Conservation (phyloP, 2,329 filamentous ascomycete species). For the Acarospora socialis region DNA sequence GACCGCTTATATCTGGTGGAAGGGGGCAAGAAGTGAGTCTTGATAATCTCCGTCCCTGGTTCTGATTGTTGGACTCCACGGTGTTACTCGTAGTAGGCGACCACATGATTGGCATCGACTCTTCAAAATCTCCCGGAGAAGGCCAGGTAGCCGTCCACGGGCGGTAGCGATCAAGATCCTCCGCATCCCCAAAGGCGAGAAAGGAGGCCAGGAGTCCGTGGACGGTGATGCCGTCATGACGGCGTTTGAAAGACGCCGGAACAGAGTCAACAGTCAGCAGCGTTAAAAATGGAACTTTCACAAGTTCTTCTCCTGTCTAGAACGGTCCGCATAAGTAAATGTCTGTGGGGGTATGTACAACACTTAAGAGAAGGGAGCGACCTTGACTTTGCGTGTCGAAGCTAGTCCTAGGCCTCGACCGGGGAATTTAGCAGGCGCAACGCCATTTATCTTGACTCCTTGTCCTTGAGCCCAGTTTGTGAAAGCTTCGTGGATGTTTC, state of each 20-base stretch:
- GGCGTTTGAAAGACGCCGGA: conserved; percentile 40
- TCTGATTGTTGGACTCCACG: conserved; percentile 21
- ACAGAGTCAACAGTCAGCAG: conserved; percentile 53
- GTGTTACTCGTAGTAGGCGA: conserved; percentile 27
- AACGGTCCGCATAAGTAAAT: conserved; percentile 5
- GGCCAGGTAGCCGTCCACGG: conserved; percentile 58
- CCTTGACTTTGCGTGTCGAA: conserved; percentile 51
- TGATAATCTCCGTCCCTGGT: conserved; percentile 8
- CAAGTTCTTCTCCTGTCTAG: conserved; percentile 45
- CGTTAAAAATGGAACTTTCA: conserved; percentile 48
- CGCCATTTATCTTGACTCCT: conserved; percentile 53
- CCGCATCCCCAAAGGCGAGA: conserved; percentile 38
- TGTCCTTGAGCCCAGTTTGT: conserved; percentile 51
- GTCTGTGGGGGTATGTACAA: conserved; percentile 2
- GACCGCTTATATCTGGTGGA: conserved; percentile 15
- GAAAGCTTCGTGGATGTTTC: conserved; percentile 37
- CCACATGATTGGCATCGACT: conserved; percentile 45
- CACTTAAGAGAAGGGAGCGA: conserved; percentile 21
- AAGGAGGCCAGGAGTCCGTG: conserved; percentile 62
- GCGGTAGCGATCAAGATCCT: conserved; percentile 33
- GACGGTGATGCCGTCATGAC: conserved; percentile 39
- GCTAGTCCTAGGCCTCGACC: conserved; percentile 67
- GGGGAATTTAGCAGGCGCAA: conserved; percentile 52
- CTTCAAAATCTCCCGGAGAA: conserved; percentile 41
- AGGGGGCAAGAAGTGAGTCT: conserved; percentile 1